Percentiles rank a stretch among this genome's conserved stretches.
Evolutionary conservation across 2,329 filamentous ascomycete genomes (phyloP).

Genomic region (Mycosphaerella sp.): DNA sequence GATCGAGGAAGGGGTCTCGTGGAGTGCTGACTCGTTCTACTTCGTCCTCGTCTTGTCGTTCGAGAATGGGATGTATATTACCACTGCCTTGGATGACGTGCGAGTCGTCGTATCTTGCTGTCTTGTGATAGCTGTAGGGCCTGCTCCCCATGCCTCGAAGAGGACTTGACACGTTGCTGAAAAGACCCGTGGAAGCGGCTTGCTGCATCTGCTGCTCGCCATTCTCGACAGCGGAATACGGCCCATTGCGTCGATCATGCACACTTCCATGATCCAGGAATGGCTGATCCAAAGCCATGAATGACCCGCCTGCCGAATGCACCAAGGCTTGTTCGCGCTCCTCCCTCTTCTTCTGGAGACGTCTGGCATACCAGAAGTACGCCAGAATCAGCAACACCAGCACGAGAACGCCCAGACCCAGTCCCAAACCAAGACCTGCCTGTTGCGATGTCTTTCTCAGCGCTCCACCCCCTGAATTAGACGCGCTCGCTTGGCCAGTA

Average conservation of each 20-base stretch:
- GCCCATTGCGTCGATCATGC: slow-evolving; percentile 37
- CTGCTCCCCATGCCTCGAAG: slow-evolving; percentile 41
- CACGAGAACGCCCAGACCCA: slow-evolving; percentile 41
- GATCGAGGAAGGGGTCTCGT: slow-evolving; percentile 39
- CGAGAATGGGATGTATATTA: slow-evolving; percentile 22
- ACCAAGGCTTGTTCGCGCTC: slow-evolving; percentile 49
- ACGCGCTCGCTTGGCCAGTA: not conserved
- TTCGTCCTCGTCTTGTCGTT: slow-evolving; percentile 22
- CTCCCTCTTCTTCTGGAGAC: slow-evolving; percentile 38
- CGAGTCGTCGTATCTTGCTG: slow-evolving; percentile 45
- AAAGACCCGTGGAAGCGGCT: slow-evolving; percentile 43
- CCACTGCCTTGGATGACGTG: slow-evolving; percentile 47
- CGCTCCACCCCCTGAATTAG: slow-evolving; percentile 25
- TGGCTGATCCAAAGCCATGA: slow-evolving; percentile 43
- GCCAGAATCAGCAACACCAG: slow-evolving; percentile 39
- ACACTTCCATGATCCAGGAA: slow-evolving; percentile 34
- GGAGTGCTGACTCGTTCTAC: not conserved
- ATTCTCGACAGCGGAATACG: slow-evolving; percentile 34
- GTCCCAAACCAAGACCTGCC: slow-evolving; percentile 42
- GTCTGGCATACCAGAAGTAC: slow-evolving; percentile 44
- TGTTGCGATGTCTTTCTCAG: slow-evolving; percentile 43
- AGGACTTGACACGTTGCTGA: slow-evolving; percentile 45
- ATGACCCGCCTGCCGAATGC: slow-evolving; percentile 25
- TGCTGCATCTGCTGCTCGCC: slow-evolving; percentile 11
- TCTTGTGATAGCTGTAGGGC: slow-evolving; percentile 35